Base-by-base conservation (phyloP, 2,329 filamentous ascomycete genomes). In the Blumeriella jaapii region DNA sequence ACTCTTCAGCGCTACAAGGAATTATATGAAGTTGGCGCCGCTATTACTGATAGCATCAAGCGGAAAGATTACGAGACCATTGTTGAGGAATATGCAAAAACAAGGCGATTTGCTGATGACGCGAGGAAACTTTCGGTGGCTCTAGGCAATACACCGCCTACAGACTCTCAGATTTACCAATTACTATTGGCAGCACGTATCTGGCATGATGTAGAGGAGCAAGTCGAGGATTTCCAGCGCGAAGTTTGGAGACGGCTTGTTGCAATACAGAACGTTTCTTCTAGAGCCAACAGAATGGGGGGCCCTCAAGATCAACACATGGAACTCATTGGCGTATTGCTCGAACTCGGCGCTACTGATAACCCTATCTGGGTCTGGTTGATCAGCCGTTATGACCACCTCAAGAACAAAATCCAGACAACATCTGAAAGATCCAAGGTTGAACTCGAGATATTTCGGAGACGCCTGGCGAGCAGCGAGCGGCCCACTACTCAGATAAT, bases 351-450 rank as follows among this genome's bases (percentile, higher is more conserved):
- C 5, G 86, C 94, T 2, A 82, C 93, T 7, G 86, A 96, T 40
- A 98, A 93, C 50, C 91, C 91, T 1, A 93, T 98, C 43, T 94
- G 84, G 83, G 71, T 93, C 8, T 98, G 91, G 87, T 73, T 98
- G 16, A 65, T 89, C 36, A 94, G 85, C 52, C 78, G 84, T 29
- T 93, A 87, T 54, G 84, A 94, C 45, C 78, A 87, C 52, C 67
- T 98, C 37, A 95, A 91, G 59, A 77, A 77, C 45, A 93, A 83
- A 55, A 89, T 96, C 34, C 73, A 75, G 26, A 67, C 71, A 0
- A 81, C 78, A 10, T 84, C 85, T 34, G 86, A 96, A 45, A 76
- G 86, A n/a, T 79, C 82, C 34, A 83, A 82, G 55, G 75, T 93
- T 12, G 89, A 98, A 58, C 86, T 96, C 46, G 91, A 98, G 57